These are phyloP conservation scores for Penicillium crystallinum DNA, from an alignment of 495 filamentous ascomycete genomes.

Conservation along the genomic window DNA sequence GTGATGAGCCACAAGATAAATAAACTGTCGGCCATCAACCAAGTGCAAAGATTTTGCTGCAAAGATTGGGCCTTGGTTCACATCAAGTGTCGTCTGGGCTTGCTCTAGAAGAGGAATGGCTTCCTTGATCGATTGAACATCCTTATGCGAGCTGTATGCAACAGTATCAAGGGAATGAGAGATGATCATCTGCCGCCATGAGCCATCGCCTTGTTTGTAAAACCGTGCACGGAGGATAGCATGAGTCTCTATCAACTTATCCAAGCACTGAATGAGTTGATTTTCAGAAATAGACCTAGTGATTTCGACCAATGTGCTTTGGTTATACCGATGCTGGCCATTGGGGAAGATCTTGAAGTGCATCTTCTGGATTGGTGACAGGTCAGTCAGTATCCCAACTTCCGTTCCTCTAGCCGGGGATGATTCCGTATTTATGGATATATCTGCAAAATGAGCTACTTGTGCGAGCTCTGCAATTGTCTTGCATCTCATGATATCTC, in stretches of 20 bases:
- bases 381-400: not conserved
- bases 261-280: not conserved
- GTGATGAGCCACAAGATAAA: not conserved
- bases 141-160: not conserved
- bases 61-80: not conserved
- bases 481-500: conserved; percentile 11
- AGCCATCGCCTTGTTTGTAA: not conserved
- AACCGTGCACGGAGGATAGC: not conserved
- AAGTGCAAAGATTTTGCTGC: not conserved
- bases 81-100: not conserved
- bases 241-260: not conserved
- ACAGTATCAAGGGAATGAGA: not conserved
- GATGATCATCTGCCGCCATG: not conserved
- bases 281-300: not conserved
- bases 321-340: not conserved
- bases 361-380: not conserved
- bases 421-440: not conserved
- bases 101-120: not conserved
- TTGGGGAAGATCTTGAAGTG: not conserved
- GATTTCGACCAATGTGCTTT: not conserved
- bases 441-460: too few relatives aligned
- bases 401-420: not conserved
- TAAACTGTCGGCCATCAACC: not conserved
- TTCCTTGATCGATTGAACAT: not conserved
- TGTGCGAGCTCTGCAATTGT: not conserved